Conservation (phyloP, 331 rosid genomes). For the Cydonia oblonga region DNA sequence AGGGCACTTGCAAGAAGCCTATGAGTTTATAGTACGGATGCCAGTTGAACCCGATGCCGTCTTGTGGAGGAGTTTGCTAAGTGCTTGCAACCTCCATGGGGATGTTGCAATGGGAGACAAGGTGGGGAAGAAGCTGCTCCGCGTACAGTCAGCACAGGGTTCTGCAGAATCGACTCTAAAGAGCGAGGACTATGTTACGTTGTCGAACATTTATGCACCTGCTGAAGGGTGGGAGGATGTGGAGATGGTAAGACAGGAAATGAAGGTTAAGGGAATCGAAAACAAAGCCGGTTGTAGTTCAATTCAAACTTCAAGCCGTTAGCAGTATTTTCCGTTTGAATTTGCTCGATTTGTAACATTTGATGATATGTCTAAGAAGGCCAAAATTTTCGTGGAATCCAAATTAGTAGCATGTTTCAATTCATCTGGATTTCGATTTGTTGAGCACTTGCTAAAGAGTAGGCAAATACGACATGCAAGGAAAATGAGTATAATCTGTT, state of each 20-base stretch:
- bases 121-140: conserved; percentile 62
- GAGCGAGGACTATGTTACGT: conserved; percentile 63
- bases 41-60: conserved; percentile 44
- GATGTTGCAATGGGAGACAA: conserved; percentile 60
- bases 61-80: conserved; percentile 66
- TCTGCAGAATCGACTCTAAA: conserved; percentile 14
- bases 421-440: too few relatives aligned
- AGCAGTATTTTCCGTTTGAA: background rate
- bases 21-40: conserved; percentile 42
- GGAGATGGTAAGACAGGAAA: conserved; percentile 48
- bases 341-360: background rate
- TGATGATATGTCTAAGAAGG: background rate
- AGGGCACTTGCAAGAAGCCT: conserved; percentile 54
- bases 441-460: too few relatives aligned
- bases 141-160: conserved; percentile 13
- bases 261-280: conserved; percentile 43
- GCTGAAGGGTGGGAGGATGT: conserved; percentile 62
- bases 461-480: too few relatives aligned
- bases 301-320: conserved; percentile 28
- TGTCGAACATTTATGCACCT: conserved; percentile 71
- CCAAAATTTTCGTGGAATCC: background rate
- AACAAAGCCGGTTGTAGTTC: conserved; percentile 52
- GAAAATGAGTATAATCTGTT: background rate
- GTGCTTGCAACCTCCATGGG: conserved; percentile 63
- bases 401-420: too few relatives aligned